Percentiles rank a stretch among this genome's conserved stretches.
These are phyloP conservation scores for Saksenaea vasiformis DNA, from an alignment of 371 early-diverging fungal genomes.

Conservation along the genomic window DNA sequence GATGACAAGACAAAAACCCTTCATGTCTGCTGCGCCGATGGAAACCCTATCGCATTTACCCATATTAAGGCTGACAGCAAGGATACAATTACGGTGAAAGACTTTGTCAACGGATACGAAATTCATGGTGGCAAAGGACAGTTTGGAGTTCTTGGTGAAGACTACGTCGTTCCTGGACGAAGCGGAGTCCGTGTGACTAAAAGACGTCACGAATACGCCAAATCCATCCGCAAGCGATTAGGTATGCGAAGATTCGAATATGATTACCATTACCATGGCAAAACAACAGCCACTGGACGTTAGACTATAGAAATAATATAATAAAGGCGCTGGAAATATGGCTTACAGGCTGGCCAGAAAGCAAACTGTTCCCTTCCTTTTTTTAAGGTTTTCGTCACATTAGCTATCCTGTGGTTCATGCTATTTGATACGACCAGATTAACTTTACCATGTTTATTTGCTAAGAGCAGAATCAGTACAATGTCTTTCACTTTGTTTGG, in stretches of 20 bases:
- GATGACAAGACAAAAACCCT: slow-evolving; percentile 36
- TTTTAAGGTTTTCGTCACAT: no score
- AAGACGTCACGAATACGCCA: slow-evolving; percentile 20
- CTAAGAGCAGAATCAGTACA: no score
- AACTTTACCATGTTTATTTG: no score
- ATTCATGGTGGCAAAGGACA: slow-evolving; percentile 33
- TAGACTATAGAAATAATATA: not conserved
- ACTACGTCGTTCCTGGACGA: slow-evolving; percentile 15
- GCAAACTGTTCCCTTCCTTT: no score
- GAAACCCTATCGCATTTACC: slow-evolving; percentile 40
- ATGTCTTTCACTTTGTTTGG: no score
- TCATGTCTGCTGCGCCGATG: slow-evolving; percentile 49
- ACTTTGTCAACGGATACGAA: slow-evolving; percentile 79
- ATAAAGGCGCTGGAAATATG: not conserved
- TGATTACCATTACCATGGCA: slow-evolving; percentile 6
- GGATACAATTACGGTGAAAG: slow-evolving; percentile 53
- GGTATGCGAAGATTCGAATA: slow-evolving; percentile 22
- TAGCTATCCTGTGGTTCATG: no score
- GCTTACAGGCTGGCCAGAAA: no score
- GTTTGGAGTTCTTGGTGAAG: slow-evolving; percentile 23
- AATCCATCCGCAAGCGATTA: slow-evolving; percentile 26
- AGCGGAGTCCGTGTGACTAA: slow-evolving; percentile 22
- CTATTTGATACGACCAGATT: no score
- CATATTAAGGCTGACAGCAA: slow-evolving; percentile 65
- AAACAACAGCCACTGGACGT: not conserved